Percentiles rank a stretch among this genome's conserved stretches.
phyloP scores from a whole-genome alignment of 306 rosid genomes.

The Cicer arietinum region DNA sequence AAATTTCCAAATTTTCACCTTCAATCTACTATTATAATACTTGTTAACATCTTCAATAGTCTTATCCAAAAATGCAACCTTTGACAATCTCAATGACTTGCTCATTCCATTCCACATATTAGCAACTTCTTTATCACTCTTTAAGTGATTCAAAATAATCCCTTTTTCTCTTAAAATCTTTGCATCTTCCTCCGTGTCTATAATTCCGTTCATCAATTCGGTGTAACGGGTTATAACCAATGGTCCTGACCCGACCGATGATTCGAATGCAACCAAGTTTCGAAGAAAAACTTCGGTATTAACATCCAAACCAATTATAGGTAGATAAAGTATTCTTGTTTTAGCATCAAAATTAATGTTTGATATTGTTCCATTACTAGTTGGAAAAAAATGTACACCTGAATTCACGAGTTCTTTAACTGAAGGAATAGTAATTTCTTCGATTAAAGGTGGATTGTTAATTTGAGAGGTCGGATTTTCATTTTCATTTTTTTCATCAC shows the following conservation, averaged over 20 bases:
- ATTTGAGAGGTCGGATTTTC: background rate
- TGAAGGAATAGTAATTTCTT: background rate
- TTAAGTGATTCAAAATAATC: conserved; percentile 64
- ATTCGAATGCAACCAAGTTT: conserved; percentile 81
- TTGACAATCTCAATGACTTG: conserved; percentile 67
- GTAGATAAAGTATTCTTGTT: conserved; percentile 60
- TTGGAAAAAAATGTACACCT: conserved; percentile 56
- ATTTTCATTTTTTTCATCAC: background rate
- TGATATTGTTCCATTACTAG: conserved; percentile 53
- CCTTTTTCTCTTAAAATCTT: conserved; percentile 62
- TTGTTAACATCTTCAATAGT: conserved; percentile 79
- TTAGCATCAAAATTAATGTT: conserved; percentile 58
- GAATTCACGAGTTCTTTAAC: background rate
- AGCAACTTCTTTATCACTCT: conserved; percentile 71
- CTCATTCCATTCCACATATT: conserved; percentile 78
- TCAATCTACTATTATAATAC: conserved; percentile 61
- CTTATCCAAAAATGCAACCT: conserved; percentile 69
- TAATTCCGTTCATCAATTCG: conserved; percentile 76
- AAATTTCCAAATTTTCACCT: conserved; percentile 57
- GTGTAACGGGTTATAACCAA: conserved; percentile 72
- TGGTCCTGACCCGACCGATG: conserved; percentile 65
- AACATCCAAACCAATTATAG: conserved; percentile 56
- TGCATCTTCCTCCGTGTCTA: conserved; percentile 72
- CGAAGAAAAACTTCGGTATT: conserved; percentile 64
- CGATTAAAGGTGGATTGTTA: background rate